These are phyloP conservation scores for Penicillium coprophilum DNA, from an alignment of 495 filamentous ascomycete genomes.

Conservation along the genomic window DNA sequence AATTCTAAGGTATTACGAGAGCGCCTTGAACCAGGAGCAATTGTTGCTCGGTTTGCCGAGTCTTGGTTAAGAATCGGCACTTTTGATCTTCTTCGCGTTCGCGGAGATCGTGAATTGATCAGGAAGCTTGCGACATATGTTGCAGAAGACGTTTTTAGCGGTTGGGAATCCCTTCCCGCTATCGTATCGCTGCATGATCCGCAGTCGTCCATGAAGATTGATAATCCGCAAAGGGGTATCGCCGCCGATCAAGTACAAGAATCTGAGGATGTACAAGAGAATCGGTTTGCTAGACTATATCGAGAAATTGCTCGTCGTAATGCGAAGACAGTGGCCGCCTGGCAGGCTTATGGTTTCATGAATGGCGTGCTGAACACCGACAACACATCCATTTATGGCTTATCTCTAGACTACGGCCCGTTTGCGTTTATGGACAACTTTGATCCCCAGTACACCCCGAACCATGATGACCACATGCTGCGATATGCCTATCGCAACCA, in stretches of 20 bases:
- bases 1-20: slow-evolving; percentile 73
- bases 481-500: slow-evolving; percentile 93
- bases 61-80: slow-evolving; percentile 89
- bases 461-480: slow-evolving; percentile 87
- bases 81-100: slow-evolving; percentile 82
- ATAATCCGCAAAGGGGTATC: slow-evolving; percentile 50
- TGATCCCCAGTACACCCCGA: slow-evolving; percentile 90
- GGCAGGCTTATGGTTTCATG: slow-evolving; percentile 98
- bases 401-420: slow-evolving; percentile 91
- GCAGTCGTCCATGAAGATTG: slow-evolving; percentile 38
- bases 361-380: slow-evolving; percentile 97
- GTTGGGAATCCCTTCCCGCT: slow-evolving; percentile 76
- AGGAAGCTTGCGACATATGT: slow-evolving; percentile 75
- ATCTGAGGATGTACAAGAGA: slow-evolving; percentile 65
- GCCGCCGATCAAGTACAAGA: slow-evolving; percentile 60
- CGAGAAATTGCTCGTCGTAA: slow-evolving; percentile 84
- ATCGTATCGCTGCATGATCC: slow-evolving; percentile 34
- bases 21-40: slow-evolving; percentile 86
- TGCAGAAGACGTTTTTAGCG: slow-evolving; percentile 80
- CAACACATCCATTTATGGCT: slow-evolving; percentile 86
- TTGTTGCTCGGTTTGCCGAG: slow-evolving; percentile 89
- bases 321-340: slow-evolving; percentile 83
- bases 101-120: slow-evolving; percentile 74
- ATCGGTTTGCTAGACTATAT: slow-evolving; percentile 83
- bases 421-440: slow-evolving; percentile 97